Base-by-base conservation (phyloP, 192 early-diverging fungal genomes). In the Backusella luteola region DNA sequence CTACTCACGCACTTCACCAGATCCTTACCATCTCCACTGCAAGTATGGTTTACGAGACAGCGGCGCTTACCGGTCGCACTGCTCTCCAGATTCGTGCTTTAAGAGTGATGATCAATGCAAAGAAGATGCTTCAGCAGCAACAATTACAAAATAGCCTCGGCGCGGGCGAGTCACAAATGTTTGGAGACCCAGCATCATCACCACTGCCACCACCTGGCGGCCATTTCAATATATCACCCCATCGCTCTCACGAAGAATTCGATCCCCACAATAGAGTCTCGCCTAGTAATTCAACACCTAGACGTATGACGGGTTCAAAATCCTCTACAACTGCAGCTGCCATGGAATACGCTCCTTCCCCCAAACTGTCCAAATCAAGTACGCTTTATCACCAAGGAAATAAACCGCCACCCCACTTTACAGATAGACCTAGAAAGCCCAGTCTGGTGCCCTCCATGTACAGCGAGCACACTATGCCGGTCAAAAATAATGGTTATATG, bases 31-130 rank as follows among this genome's bases (percentile, higher is more conserved):
- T 86, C 73, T 80, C 84, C 1, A 91, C 88, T 0, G 92, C 92
- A 19, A 89, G 91, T 0, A 73, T 93, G 69, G 84, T 93, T 15
- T 93, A 84, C 66, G 91, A 93, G 71, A 89, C 91, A 0, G 88
- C 89, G 0, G 88, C 90, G 9, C 85, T 89, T 17, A 88, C 91
- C 0, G 84, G 88, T 14, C 88, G 89, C 74, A 85, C 84, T 53
- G 87, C 90, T 1, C 82, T 93, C 76, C 91, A 93, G 67, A 84
- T 88, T 36, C 84, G 87, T 34, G 85, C 87, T 3, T 77, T 88
- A 5, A 84, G 84, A 67, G 76, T 86, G 14, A 88, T 88, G 84
- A 81, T 88, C 39, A 81, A 81, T 7, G 84, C 87, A 52, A 88
- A 84, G 68, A 88, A 88, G 73, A 87, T 87, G 83, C 41, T 84